Percentiles rank a stretch among this genome's conserved stretches.
Evolutionary conservation across 2,329 filamentous ascomycete genomes (phyloP).

Genomic region (Plectosphaerella cucumerina): DNA sequence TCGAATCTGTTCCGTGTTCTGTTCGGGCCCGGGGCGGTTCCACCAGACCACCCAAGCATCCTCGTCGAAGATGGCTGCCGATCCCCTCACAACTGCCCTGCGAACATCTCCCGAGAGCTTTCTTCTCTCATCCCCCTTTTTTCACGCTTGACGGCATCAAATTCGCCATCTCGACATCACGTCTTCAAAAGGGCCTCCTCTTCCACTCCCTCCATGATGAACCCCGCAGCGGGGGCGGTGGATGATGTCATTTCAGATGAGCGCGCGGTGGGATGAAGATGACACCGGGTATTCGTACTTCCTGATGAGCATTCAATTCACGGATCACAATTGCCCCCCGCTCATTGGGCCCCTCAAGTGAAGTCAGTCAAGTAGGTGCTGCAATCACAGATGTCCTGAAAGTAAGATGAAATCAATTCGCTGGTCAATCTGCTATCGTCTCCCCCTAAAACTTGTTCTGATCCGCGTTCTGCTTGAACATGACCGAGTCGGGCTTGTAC

Average conservation of each 20-base stretch:
- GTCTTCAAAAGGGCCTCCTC: background rate
- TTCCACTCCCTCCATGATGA: background rate
- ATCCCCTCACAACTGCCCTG: too few species aligned
- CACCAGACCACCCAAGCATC: background rate
- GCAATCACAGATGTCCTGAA: background rate
- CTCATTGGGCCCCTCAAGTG: background rate
- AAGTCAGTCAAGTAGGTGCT: background rate
- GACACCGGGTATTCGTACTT: background rate
- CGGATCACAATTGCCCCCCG: background rate
- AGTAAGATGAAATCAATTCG: background rate
- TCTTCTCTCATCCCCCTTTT: background rate
- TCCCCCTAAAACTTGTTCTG: slow-evolving; percentile 12
- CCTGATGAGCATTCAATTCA: background rate
- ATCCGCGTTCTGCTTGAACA: slow-evolving; percentile 15
- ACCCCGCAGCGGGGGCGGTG: background rate
- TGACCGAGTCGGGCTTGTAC: slow-evolving; percentile 16
- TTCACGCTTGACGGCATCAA: background rate
- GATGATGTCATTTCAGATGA: too few species aligned
- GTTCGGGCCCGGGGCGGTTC: too few species aligned
- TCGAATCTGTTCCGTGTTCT: too few species aligned
- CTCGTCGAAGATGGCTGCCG: background rate
- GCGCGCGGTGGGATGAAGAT: too few species aligned
- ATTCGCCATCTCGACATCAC: background rate
- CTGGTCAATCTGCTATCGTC: background rate
- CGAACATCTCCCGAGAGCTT: background rate